These are phyloP conservation scores for Chaetoceros tenuissimus DNA, from an alignment of 108 stramenopile species.

Conservation along the genomic window DNA sequence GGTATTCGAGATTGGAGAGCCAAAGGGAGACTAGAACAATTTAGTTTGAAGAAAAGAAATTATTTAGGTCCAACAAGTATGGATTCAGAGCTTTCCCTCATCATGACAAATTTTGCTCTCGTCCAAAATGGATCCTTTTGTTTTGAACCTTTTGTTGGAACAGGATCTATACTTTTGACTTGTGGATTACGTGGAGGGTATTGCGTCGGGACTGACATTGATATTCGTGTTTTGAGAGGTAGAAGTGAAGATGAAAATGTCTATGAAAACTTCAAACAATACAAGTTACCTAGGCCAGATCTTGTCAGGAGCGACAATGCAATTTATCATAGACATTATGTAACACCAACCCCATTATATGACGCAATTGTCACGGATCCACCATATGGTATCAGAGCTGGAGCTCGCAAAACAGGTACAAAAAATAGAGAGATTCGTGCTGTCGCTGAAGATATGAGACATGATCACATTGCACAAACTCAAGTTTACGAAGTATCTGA, in stretches of 20 bases:
- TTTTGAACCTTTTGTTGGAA: conserved; percentile 97
- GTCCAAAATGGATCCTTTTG: conserved; percentile 47
- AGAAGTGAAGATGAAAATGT: conserved; percentile 57
- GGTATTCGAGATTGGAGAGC: conserved; percentile 27
- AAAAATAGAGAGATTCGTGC: conserved; percentile 32
- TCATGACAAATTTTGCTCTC: conserved; percentile 91
- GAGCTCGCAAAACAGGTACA: conserved; percentile 79
- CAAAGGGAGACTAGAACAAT: conserved; percentile 58
- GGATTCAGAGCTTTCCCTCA: conserved; percentile 89
- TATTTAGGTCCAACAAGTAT: conserved; percentile 98
- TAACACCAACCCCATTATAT: conserved; percentile 44
- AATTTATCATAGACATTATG: conserved; percentile 76
- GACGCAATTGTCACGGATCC: conserved; percentile 85
- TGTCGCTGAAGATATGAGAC: conserved; percentile 71
- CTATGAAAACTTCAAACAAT: conserved; percentile 82
- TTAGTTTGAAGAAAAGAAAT: conserved; percentile 80
- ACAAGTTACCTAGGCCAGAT: conserved; percentile 82
- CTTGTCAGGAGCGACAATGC: conserved; percentile 87
- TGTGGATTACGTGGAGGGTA: conserved; percentile 84
- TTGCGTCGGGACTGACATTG: conserved; percentile 92
- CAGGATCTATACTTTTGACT: conserved; percentile 88
- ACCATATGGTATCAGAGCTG: conserved; percentile 90
- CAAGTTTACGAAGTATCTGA: conserved; percentile 78
- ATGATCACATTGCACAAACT: conserved; percentile 91
- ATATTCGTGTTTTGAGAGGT: conserved; percentile 85